A percentile compares a stretch with the other conserved stretches of the same genome.
These are phyloP conservation scores for Cytospora piceicola DNA, from an alignment of 2,329 filamentous ascomycete species.

Conservation along the genomic window DNA sequence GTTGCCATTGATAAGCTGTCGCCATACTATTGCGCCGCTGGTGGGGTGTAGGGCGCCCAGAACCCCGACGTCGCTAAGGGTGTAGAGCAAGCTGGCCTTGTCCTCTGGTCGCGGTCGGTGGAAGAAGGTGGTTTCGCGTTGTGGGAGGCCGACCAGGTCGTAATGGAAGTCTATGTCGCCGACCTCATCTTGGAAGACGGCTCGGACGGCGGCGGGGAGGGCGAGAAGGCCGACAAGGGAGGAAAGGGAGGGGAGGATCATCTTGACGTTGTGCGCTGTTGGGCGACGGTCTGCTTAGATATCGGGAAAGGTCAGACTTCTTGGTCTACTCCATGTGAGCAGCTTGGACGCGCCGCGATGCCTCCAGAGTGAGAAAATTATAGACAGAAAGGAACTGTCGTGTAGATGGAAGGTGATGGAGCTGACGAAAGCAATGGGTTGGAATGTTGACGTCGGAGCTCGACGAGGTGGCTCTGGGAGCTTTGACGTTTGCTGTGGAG, in stretches of 20 bases:
- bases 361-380: neutral
- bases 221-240: slow-evolving; percentile 39
- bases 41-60: slow-evolving; percentile 88
- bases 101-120: slow-evolving; percentile 81
- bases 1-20: slow-evolving; percentile 69
- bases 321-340: neutral
- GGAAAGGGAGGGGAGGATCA: slow-evolving; percentile 25
- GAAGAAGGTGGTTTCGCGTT: slow-evolving; percentile 88
- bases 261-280: slow-evolving; percentile 24
- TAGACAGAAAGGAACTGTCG: neutral
- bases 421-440: neutral
- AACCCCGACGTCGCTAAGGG: slow-evolving; percentile 80
- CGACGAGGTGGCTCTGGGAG: neutral
- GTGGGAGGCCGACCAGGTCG: slow-evolving; percentile 82
- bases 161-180: slow-evolving; percentile 92
- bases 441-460: neutral
- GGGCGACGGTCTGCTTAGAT: slow-evolving; percentile 9
- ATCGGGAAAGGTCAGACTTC: neutral
- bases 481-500: neutral
- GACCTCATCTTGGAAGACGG: slow-evolving; percentile 89
- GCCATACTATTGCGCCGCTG: slow-evolving; percentile 83
- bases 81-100: slow-evolving; percentile 88
- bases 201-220: slow-evolving; percentile 57
- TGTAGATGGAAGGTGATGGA: neutral
- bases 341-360: neutral